These are phyloP conservation scores for Dryas integrifolia DNA, from an alignment of 331 rosid genomes.

Conservation along the genomic window DNA sequence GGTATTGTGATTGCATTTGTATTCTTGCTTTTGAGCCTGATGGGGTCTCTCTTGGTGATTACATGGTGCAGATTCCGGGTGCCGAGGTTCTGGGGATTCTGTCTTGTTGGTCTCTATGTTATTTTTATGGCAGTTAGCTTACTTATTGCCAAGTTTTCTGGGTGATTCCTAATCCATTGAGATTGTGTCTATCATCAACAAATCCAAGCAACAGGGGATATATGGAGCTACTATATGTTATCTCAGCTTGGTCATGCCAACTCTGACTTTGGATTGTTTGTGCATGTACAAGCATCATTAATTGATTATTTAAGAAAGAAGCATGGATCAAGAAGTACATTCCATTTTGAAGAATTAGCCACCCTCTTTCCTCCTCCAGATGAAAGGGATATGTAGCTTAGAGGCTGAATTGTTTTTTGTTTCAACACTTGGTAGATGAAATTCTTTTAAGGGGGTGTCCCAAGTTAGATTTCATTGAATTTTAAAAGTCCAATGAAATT, in stretches of 20 bases:
- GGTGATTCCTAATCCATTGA: slow-evolving; percentile 30
- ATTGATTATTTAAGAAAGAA: neutral
- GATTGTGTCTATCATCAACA: neutral
- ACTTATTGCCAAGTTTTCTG: slow-evolving; percentile 62
- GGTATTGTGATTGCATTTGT: slow-evolving; percentile 87
- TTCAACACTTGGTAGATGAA: neutral
- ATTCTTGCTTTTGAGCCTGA: slow-evolving; percentile 81
- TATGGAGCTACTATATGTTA: neutral
- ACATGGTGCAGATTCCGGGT: slow-evolving; percentile 93
- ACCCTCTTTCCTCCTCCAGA: neutral
- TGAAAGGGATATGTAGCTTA: slow-evolving; percentile 12
- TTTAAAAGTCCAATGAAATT: too few species aligned
- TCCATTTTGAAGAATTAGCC: slow-evolving; percentile 8
- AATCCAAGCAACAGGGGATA: neutral
- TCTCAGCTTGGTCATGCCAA: slow-evolving; percentile 14
- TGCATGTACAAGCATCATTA: slow-evolving; percentile 6
- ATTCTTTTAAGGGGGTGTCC: neutral
- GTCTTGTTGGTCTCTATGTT: slow-evolving; percentile 75
- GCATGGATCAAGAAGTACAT: neutral
- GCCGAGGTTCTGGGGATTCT: slow-evolving; percentile 93
- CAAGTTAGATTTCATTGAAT: too few species aligned
- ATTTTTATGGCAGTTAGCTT: slow-evolving; percentile 69
- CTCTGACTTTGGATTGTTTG: slow-evolving; percentile 7
- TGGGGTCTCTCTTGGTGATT: slow-evolving; percentile 90
- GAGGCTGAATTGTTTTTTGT: neutral